Conservation (phyloP, 1,139 yeast genomes). For the Candida sp. region DNA sequence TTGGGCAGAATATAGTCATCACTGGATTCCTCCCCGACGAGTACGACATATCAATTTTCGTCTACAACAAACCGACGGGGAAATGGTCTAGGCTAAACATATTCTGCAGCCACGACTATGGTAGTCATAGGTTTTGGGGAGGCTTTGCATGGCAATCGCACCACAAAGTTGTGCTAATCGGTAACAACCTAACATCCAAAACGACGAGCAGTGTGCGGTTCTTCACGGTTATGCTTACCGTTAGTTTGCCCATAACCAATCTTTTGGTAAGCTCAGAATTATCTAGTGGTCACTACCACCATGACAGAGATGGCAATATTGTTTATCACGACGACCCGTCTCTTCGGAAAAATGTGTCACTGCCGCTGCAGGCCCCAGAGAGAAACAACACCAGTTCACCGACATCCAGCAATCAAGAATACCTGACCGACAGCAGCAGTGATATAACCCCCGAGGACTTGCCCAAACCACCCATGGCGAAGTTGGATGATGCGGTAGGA, state of each 20-base stretch:
- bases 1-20: constrained; percentile 66
- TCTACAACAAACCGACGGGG: constrained; percentile 63
- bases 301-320: constrained; percentile 24
- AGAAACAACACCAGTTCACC: constrained; percentile 1
- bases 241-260: constrained; percentile 71
- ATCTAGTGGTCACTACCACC: constrained; percentile 29
- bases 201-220: constrained; percentile 59
- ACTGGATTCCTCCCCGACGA: constrained; percentile 62
- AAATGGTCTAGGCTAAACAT: constrained; percentile 68
- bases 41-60: constrained; percentile 57
- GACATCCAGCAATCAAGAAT: constrained; percentile 14
- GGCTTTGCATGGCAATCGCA: constrained; percentile 79
- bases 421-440: constrained; percentile 20
- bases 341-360: background rate
- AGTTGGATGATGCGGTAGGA: constrained; percentile 6
- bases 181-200: constrained; percentile 51
- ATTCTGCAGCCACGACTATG: constrained; percentile 58
- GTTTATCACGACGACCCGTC: constrained; percentile 15
- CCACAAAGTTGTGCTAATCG: constrained; percentile 65
- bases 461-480: background rate
- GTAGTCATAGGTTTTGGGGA: constrained; percentile 66
- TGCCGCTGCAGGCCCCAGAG: background rate
- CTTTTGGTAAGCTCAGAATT: constrained; percentile 52
- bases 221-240: constrained; percentile 59
- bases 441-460: constrained; percentile 4